Percentiles rank a stretch among this genome's conserved stretches.
Evolutionary conservation across 2,329 filamentous ascomycete genomes (phyloP).

Genomic region (Exophiala alcalophila): DNA sequence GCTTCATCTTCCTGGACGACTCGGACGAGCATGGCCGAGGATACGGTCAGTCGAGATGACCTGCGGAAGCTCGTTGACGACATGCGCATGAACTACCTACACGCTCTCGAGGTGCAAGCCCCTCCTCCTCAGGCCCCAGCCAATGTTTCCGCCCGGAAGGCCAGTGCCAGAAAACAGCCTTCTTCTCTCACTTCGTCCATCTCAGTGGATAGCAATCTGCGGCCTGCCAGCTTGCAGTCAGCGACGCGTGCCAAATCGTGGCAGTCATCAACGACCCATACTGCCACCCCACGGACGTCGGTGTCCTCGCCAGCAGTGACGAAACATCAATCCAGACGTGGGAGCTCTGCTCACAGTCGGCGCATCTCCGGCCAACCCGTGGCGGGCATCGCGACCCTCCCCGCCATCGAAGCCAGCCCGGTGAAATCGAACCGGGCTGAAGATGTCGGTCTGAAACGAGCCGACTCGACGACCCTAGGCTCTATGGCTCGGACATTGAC

Average conservation of each 20-base stretch:
- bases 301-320: slow-evolving; percentile 5
- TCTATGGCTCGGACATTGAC: slow-evolving; percentile 19
- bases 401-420: slow-evolving; percentile 25
- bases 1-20: slow-evolving; percentile 26
- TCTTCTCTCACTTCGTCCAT: slow-evolving; percentile 18
- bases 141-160: slow-evolving; percentile 9
- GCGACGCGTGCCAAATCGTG: slow-evolving; percentile 20
- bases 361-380: slow-evolving; percentile 15
- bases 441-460: slow-evolving; percentile 25
- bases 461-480: slow-evolving; percentile 30
- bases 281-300: slow-evolving; percentile 15
- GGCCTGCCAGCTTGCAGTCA: slow-evolving; percentile 15
- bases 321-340: slow-evolving; percentile 14
- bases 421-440: slow-evolving; percentile 5
- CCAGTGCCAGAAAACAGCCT: slow-evolving; percentile 21
- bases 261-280: slow-evolving; percentile 13
- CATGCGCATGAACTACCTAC: slow-evolving; percentile 30
- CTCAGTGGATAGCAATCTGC: slow-evolving; percentile 21
- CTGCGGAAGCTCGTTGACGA: slow-evolving; percentile 30
- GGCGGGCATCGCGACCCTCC: slow-evolving; percentile 16
- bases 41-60: slow-evolving; percentile 26
- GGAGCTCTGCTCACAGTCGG: slow-evolving; percentile 19
- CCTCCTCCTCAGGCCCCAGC: slow-evolving; percentile 12
- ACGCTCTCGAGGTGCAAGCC: slow-evolving; percentile 27
- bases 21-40: slow-evolving; percentile 27